Evolutionary conservation across 108 stramenopile genomes (phyloP), one percentile per base, ranked within the genome.

Genomic region (Conticribra guillardii): DNA sequence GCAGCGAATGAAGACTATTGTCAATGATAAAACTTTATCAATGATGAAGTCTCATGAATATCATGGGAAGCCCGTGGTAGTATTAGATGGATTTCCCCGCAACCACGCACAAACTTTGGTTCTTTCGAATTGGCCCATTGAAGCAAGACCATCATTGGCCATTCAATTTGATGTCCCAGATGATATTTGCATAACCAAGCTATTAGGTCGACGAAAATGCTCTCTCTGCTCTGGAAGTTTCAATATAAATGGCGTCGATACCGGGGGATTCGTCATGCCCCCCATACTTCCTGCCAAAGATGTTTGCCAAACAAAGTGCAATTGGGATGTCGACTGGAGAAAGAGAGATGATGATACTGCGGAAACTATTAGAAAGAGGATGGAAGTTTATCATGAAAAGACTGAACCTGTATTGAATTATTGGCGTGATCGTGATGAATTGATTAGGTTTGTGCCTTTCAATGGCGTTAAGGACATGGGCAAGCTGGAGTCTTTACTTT

Each of bases 21-120:
- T 1, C 29, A 66, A 31, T 32, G 54, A 27, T 15, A 49, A 67
- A 51, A 59, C 11, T 27, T 52, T 47, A 49, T 29, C 22, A 15
- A 27, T 31, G 23, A n/a, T 9, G 11, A 41, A 41, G 5, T 9
- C 5, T 41, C 8, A 41, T 11, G 11, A 41, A 41, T 41, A 24
- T 16, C 30, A 64, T 18, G n/a, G 18, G 2, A 55, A 32, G 1
- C 26, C 28, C n/a, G 11, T 46, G 1, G 45, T 70, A 48, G 60
- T 95, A 14, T 59, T 95, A 64, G 94, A 95, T 66, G 91, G 94
- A 11, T 95, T 86, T 76, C 94, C 94, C 2, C 77, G 94, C 44
- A 91, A 83, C 17, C 28, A 74, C 23, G 29, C 51, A 15, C 94
- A 95, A 65, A 60, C 87, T 9, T 9, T 62, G 21, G 49, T 88